Evolutionary conservation across 2,329 filamentous ascomycete species (phyloP).

Genomic region (Plenodomus lindquistii): DNA sequence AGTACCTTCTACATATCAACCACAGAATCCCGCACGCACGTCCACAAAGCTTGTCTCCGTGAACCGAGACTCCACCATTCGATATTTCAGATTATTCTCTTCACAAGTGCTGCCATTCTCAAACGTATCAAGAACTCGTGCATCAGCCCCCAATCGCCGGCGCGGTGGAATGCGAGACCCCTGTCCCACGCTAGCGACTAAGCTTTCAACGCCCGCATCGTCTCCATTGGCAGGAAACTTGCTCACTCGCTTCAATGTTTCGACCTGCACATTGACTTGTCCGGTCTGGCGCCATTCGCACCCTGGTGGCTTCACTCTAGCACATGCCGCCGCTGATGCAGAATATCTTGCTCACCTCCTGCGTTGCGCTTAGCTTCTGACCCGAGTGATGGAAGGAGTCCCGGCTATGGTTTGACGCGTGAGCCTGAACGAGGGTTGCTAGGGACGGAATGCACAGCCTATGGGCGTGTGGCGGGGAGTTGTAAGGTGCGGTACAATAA

Average conservation of each 20-base stretch:
- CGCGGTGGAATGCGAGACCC: constrained; percentile 9
- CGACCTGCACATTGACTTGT: constrained; percentile 8
- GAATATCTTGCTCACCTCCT: constrained; percentile 27
- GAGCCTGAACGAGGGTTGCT: constrained; percentile 24
- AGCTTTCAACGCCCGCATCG: constrained; percentile 8
- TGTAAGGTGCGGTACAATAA: constrained; percentile 23
- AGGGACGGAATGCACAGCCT: constrained; percentile 33
- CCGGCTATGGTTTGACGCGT: constrained; percentile 22
- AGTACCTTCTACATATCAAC: background rate
- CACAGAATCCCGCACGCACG: background rate
- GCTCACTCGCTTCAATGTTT: constrained; percentile 33
- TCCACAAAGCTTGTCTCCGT: background rate
- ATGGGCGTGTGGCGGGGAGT: background rate
- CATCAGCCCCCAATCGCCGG: background rate
- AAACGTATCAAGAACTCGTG: background rate
- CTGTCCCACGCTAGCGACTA: constrained; percentile 19
- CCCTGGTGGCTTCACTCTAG: constrained; percentile 15
- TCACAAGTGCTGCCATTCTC: background rate
- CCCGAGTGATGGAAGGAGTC: constrained; percentile 6
- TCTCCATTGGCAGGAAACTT: constrained; percentile 36
- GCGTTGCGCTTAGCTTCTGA: constrained; percentile 14
- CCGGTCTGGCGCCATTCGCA: constrained; percentile 5
- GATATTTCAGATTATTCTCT: background rate
- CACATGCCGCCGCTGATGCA: constrained; percentile 20
- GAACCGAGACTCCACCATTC: background rate